Conservation (phyloP, 148 eudicot genomes). For the Pharnaceum exiguum region DNA sequence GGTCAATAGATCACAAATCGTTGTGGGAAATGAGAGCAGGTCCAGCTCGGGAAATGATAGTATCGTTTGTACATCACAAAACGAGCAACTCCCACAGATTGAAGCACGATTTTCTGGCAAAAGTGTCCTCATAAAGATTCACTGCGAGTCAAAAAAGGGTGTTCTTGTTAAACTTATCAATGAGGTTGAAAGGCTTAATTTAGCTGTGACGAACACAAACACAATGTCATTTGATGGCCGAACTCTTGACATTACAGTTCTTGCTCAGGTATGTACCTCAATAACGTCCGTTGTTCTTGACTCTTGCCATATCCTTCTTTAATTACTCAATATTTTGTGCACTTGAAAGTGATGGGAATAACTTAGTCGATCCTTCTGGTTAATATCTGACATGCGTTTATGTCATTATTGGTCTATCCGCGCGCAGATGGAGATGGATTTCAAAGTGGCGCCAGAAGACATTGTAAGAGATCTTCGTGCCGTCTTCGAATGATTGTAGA, state of each 20-base stretch:
- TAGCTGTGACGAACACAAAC: not conserved
- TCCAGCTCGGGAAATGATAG: conserved; percentile 3
- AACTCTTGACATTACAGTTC: conserved; percentile 7
- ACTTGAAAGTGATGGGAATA: too few relatives aligned
- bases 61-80: not conserved
- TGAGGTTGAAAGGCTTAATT: conserved; percentile 9
- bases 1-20: conserved; percentile 13
- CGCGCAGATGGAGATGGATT: conserved; percentile 17
- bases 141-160: conserved; percentile 9
- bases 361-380: too few relatives aligned
- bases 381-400: too few relatives aligned
- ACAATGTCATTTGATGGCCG: conserved; percentile 10
- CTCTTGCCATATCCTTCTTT: not conserved
- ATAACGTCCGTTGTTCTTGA: too few relatives aligned
- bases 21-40: not conserved
- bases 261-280: conserved; percentile 13
- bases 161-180: conserved; percentile 7
- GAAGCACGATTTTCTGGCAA: conserved; percentile 18
- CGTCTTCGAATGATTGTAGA: not conserved
- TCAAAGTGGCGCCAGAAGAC: conserved; percentile 14
- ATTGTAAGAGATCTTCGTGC: conserved; percentile 7
- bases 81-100: conserved; percentile 10
- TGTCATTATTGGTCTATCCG: not conserved
- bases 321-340: not conserved
- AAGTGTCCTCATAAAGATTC: conserved; percentile 17